Base-by-base conservation (phyloP, 106 monocot species). In the Dendrobium nobile region DNA sequence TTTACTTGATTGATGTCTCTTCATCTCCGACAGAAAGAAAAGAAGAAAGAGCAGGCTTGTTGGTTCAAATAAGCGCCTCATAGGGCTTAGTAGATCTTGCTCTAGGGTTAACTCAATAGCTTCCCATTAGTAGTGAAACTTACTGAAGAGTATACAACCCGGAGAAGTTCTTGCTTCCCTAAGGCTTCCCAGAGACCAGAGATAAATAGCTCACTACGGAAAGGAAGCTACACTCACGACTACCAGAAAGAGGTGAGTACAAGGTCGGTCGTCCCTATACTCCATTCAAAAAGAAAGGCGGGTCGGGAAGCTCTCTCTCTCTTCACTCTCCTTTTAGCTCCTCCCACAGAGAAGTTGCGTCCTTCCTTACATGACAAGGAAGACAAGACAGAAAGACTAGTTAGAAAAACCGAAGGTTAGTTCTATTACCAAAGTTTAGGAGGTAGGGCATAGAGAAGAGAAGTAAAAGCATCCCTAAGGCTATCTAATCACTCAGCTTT, bases 291-390 rank as follows among this genome's bases (percentile, higher is more conserved):
- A 37, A 37, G 37, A 37, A n/a, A 22, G 64, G 64, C 64, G 64
- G 19, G 64, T 22, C 19, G 20, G 64, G 20, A 65, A n/a, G 65
- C 65, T 18, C 4, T n/a, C 65, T n/a, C 65, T 65, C 65, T 65
- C 65, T 65, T 65, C 65, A 65, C 65, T 65, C 65, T 65, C n/a
- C n/a, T 65, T 65, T 65, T 65, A 65, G 65, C 65, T 65, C 22
- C 65, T 65, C 65, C 65, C 65, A 65, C n/a, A 65, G 65, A 65
- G 65, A 20, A 65, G 24, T 65, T 65, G 65, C 24, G 65, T 65
- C 65, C 65, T 24, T 65, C 65, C 24, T 65, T 65, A 65, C 65
- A 65, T 65, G 65, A 65, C 65, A 65, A 65, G 65, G n/a, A 18
- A 65, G 65, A 65, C 37, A 65, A 65, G 65, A 65, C n/a, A n/a